phyloP scores from a whole-genome alignment of 768 basidiomycete species.

The Floccularia luteovirens region DNA sequence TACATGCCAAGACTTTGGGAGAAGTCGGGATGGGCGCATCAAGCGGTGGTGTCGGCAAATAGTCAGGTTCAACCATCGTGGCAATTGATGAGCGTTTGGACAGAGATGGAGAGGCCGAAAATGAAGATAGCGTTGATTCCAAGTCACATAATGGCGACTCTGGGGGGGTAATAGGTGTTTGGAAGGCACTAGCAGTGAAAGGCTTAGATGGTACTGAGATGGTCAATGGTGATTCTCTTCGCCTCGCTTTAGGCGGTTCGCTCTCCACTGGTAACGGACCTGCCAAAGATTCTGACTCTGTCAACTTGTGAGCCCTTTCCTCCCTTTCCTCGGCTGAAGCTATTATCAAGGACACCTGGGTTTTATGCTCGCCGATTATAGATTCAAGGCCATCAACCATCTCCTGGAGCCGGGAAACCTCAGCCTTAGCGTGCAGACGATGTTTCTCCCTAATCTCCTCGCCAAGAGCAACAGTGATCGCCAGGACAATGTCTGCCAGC shows the following conservation, averaged over 20 bases:
- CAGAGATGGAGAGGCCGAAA: neutral
- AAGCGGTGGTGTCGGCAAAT: no score
- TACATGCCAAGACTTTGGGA: no score
- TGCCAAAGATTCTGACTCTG: no score
- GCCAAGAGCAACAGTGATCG: constrained; percentile 51
- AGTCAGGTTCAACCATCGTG: no score
- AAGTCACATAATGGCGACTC: constrained; percentile 12
- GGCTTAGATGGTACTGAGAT: constrained; percentile 11
- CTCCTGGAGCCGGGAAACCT: constrained; percentile 39
- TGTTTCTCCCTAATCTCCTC: constrained; percentile 54
- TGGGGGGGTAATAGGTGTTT: constrained; percentile 26
- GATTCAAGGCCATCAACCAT: constrained; percentile 45
- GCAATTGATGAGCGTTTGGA: neutral
- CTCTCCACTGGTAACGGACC: no score
- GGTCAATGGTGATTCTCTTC: constrained; percentile 9
- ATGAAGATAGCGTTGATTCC: neutral
- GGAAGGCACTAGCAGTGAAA: constrained; percentile 12
- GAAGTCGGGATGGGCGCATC: no score
- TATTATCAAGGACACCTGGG: constrained; percentile 6
- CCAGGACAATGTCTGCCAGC: constrained; percentile 49
- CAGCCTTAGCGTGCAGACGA: constrained; percentile 21
- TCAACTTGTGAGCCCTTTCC: constrained; percentile 2
- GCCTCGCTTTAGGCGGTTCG: constrained; percentile 8
- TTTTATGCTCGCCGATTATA: constrained; percentile 32
- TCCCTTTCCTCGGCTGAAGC: constrained; percentile 3